A percentile compares a stretch with the other conserved stretches of the same genome.
Evolutionary conservation across 805 yeast species (phyloP).

Genomic region (Debaryomyces maramus): DNA sequence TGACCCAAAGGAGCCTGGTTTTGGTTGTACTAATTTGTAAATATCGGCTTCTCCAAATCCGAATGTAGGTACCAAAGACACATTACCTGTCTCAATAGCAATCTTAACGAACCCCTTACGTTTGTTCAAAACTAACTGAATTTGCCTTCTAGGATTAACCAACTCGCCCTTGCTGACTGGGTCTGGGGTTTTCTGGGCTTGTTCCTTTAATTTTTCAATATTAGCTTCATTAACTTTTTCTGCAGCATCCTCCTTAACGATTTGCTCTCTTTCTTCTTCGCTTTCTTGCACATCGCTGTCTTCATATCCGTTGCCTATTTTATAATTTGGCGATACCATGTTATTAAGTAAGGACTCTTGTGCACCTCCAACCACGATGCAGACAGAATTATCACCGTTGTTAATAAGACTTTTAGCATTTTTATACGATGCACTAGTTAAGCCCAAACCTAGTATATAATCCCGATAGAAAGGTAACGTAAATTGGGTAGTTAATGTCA

Average conservation of each 20-base stretch:
- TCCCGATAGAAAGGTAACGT: conserved; percentile 83
- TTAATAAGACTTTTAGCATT: conserved; percentile 66
- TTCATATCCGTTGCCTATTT: conserved; percentile 37
- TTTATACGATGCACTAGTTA: conserved; percentile 76
- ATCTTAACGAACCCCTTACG: conserved; percentile 87
- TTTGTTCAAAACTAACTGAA: conserved; percentile 68
- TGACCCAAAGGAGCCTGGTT: conserved; percentile 46
- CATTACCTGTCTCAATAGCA: conserved; percentile 78
- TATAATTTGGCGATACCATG: conserved; percentile 33
- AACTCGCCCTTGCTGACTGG: background rate
- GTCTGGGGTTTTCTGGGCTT: conserved; percentile 1
- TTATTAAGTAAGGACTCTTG: conserved; percentile 71
- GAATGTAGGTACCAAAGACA: conserved; percentile 79
- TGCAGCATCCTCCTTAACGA: background rate
- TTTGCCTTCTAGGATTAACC: conserved; percentile 35
- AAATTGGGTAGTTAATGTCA: conserved; percentile 84
- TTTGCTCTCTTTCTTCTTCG: conserved; percentile 4
- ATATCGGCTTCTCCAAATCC: conserved; percentile 86
- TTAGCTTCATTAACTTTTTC: conserved; percentile 1
- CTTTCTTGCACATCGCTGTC: conserved; percentile 13
- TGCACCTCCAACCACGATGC: conserved; percentile 95
- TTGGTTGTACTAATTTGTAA: conserved; percentile 44
- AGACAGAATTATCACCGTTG: conserved; percentile 68
- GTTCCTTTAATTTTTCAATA: conserved; percentile 36
- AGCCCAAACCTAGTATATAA: conserved; percentile 75